phyloP scores from a whole-genome alignment of 305 asterid genomes.

The Ajuga reptans region DNA sequence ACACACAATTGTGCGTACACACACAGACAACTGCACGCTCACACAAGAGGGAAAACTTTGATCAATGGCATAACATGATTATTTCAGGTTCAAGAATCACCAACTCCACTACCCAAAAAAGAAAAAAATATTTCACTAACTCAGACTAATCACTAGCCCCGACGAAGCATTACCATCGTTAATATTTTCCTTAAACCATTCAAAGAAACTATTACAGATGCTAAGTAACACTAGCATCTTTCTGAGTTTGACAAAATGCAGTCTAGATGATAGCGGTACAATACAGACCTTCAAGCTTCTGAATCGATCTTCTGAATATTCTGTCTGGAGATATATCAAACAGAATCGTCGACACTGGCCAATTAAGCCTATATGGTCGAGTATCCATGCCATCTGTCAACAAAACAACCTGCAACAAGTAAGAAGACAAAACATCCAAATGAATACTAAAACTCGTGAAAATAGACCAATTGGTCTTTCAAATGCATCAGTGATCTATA shows the following conservation, averaged over 20 bases:
- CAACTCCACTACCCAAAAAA: not conserved
- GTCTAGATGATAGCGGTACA: not conserved
- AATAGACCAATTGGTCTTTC: constrained; percentile 9
- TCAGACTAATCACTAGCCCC: not conserved
- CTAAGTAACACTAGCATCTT: not conserved
- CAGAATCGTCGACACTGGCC: constrained; percentile 67
- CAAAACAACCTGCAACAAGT: constrained; percentile 58
- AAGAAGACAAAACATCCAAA: constrained; percentile 22
- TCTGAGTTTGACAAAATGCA: not conserved
- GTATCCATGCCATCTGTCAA: constrained; percentile 90
- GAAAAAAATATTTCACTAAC: not conserved
- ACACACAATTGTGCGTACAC: too few species aligned
- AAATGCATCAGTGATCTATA: constrained; percentile 11
- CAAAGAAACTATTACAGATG: not conserved
- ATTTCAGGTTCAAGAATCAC: not conserved
- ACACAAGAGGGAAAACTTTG: not conserved
- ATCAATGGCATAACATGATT: not conserved
- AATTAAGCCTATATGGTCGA: constrained; percentile 72
- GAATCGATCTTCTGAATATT: constrained; percentile 37
- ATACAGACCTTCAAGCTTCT: constrained; percentile 52
- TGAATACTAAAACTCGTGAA: constrained; percentile 7
- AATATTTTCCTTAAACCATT: not conserved
- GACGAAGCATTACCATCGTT: not conserved
- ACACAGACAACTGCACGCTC: too few species aligned
- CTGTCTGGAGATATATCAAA: constrained; percentile 58